Base-by-base conservation (phyloP, 1,284 basidiomycete genomes). In the Megacollybia platyphylla region DNA sequence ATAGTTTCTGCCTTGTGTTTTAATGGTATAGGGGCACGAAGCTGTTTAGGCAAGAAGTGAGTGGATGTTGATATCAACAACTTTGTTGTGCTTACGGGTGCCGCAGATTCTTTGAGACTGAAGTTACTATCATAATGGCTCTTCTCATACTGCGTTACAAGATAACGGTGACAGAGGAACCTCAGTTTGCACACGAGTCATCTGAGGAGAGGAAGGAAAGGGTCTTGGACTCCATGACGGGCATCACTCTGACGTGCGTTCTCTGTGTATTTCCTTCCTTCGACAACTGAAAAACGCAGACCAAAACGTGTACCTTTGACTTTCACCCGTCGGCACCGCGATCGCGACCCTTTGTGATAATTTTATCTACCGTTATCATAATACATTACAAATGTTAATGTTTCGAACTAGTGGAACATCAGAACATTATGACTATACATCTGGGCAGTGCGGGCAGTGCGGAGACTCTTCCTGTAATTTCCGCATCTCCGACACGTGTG, bases 1-100 rank as follows among this genome's bases (percentile, higher is more conserved):
- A 9, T 40, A 3, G 29, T 28, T 29, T 36, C 32, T 24, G 17
- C 29, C 37, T 32, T 13, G 4, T 28, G 11, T 24, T 13, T 8
- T 15, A 5, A 34, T 10, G n/a, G 6, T 42, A 6, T 32, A 65
- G 66, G 66, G 31, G 56, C 62, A 6, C 61, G 73, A 8, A 67
- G 65, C 8, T 77, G 75, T 54, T 57, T 78, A 31, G 74, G 73
- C 29, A 63, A 69, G 49, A 63, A 67, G 63, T 75, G 55, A 44
- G 64, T 53, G 13, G 29, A n/a, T 2, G 15, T 27, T 10, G 18
- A 6, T 38, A 29, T 31, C 20, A 37, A 44, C 6, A 37, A 51
- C 15, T 34, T 52, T 28, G 15, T 18, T 38, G 13, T 31, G 27
- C 17, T 10, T 39, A 26, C 24, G n/a, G 30, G 29, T 44, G 39